Evolutionary conservation across 768 basidiomycete species (phyloP).

Genomic region (Kwoniella dendrophila): DNA sequence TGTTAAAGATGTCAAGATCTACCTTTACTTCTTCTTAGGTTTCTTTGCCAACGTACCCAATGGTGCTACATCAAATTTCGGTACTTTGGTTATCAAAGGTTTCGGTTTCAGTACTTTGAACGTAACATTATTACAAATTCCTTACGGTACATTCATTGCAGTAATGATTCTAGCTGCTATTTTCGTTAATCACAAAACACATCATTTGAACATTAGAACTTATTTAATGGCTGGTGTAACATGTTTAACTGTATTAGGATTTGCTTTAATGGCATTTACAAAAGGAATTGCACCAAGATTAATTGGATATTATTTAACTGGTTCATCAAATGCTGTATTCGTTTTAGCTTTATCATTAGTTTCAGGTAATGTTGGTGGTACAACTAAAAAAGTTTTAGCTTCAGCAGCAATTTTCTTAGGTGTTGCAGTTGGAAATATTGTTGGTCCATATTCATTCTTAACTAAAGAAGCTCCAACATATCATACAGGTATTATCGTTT

Average conservation of each 20-base stretch:
- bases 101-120: slow-evolving; percentile 21
- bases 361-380: slow-evolving; percentile 46
- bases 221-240: slow-evolving; percentile 42
- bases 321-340: slow-evolving; percentile 46
- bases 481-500: slow-evolving; percentile 43
- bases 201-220: slow-evolving; percentile 39
- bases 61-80: slow-evolving; percentile 45
- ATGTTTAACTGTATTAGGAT: slow-evolving; percentile 37
- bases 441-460: slow-evolving; percentile 33
- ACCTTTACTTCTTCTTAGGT: slow-evolving; percentile 53
- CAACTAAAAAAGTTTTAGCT: slow-evolving; percentile 49
- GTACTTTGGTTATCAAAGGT: slow-evolving; percentile 41
- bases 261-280: slow-evolving; percentile 41
- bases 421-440: slow-evolving; percentile 46
- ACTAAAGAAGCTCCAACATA: slow-evolving; percentile 40
- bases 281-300: slow-evolving; percentile 37
- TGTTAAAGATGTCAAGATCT: slow-evolving; percentile 45
- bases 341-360: slow-evolving; percentile 46
- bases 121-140: slow-evolving; percentile 43
- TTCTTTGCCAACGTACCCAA: slow-evolving; percentile 51
- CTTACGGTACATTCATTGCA: slow-evolving; percentile 43
- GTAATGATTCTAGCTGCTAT: slow-evolving; percentile 39
- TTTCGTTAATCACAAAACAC: slow-evolving; percentile 38
- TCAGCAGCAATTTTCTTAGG: slow-evolving; percentile 47
- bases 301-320: slow-evolving; percentile 48